phyloP scores from a whole-genome alignment of 257 asterid species.

The Eustoma russellianum region DNA sequence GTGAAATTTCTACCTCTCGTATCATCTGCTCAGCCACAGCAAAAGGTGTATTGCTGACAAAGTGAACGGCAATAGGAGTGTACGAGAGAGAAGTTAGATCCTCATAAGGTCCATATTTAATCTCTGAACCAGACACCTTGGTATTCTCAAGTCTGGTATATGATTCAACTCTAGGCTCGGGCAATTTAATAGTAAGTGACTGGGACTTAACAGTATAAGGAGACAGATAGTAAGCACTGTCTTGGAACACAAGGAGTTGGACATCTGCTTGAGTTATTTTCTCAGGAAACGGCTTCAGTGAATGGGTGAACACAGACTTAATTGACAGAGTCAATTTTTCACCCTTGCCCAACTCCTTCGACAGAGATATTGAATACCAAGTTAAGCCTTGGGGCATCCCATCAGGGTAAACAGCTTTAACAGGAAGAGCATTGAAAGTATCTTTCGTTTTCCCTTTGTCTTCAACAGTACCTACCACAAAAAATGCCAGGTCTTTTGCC shows the following conservation, averaged over 20 bases:
- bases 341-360: conserved; percentile 66
- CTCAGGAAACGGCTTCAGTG: conserved; percentile 79
- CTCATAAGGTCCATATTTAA: conserved; percentile 91
- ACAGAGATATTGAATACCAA: conserved; percentile 69
- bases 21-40: conserved; percentile 74
- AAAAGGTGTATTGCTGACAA: conserved; percentile 64
- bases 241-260: conserved; percentile 81
- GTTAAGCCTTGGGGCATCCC: conserved; percentile 58
- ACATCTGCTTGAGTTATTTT: conserved; percentile 82
- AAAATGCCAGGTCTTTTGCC: conserved; percentile 55
- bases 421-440: conserved; percentile 39
- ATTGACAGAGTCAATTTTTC: conserved; percentile 64
- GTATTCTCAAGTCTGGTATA: conserved; percentile 81
- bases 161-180: conserved; percentile 82
- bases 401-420: conserved; percentile 42
- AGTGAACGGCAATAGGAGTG: conserved; percentile 58
- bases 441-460: conserved; percentile 66
- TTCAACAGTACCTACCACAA: conserved; percentile 39
- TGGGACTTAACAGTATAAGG: conserved; percentile 71
- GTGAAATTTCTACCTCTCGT: conserved; percentile 92
- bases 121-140: conserved; percentile 81
- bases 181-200: conserved; percentile 66
- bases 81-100: conserved; percentile 61
- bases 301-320: conserved; percentile 56
- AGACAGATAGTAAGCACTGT: conserved; percentile 74